Percentiles rank a stretch among this genome's conserved stretches.
Conservation (phyloP, 1,284 basidiomycete genomes). For the Leccinum pachyderme region DNA sequence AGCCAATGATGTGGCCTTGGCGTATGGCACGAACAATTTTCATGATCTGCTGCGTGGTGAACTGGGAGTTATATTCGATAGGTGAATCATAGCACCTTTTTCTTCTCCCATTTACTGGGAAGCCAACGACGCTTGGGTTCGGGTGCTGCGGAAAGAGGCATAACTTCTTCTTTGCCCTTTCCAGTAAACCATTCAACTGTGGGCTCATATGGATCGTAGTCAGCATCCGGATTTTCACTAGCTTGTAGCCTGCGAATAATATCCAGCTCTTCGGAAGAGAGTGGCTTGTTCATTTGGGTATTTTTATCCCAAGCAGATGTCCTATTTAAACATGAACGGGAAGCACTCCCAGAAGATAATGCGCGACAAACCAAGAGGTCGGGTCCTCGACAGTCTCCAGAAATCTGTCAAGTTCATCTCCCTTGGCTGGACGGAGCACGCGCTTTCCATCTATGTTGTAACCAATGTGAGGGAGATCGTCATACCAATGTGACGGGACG, state of each 20-base stretch:
- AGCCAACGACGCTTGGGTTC: conserved; percentile 98
- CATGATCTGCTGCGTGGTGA: conserved; percentile 71
- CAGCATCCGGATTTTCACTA: conserved; percentile 88
- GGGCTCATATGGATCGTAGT: conserved; percentile 90
- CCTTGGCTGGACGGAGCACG: conserved; percentile 90
- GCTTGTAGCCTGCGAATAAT: conserved; percentile 90
- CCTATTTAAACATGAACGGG: conserved; percentile 44
- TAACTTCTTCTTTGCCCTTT: conserved; percentile 89
- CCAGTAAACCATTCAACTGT: conserved; percentile 98
- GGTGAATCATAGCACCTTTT: conserved; percentile 69
- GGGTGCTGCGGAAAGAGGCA: conserved; percentile 88
- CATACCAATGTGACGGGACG: conserved; percentile 98
- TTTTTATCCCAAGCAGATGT: conserved; percentile 93
- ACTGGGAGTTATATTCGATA: background rate
- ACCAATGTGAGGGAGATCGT: conserved; percentile 98
- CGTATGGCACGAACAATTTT: conserved; percentile 99
- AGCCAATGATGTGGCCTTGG: conserved; percentile 89
- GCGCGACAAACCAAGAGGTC: conserved; percentile 69
- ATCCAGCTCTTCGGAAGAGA: conserved; percentile 91
- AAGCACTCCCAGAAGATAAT: conserved; percentile 4
- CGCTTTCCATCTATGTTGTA: conserved; percentile 96
- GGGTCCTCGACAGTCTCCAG: conserved; percentile 92
- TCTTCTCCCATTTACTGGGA: conserved; percentile 99
- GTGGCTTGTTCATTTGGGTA: conserved; percentile 80
- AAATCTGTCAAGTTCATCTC: conserved; percentile 98